These are phyloP conservation scores for Solanum piurae DNA, from an alignment of 257 asterid species.

Conservation along the genomic window DNA sequence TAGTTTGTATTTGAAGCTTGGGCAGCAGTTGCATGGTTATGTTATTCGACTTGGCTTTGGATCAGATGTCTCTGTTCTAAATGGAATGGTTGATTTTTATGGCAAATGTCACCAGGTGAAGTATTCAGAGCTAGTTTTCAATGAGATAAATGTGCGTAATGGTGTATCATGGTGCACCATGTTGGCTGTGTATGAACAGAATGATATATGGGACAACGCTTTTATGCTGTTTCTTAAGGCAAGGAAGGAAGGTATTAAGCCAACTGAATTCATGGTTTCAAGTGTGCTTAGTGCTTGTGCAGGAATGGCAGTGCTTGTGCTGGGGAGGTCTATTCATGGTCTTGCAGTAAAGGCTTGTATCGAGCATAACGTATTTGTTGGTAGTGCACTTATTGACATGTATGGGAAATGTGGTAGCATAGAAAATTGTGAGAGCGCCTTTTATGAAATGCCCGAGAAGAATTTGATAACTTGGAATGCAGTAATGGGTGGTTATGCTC, in stretches of 20 bases:
- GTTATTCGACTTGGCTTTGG: constrained; percentile 45
- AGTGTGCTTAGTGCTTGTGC: constrained; percentile 87
- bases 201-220: constrained; percentile 62
- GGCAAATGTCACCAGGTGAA: constrained; percentile 51
- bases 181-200: constrained; percentile 70
- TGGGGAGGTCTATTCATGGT: constrained; percentile 63
- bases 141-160: constrained; percentile 35
- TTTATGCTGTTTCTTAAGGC: constrained; percentile 38
- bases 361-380: constrained; percentile 53
- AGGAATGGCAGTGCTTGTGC: constrained; percentile 63
- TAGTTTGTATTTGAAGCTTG: constrained; percentile 34
- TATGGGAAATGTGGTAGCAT: constrained; percentile 83
- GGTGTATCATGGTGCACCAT: constrained; percentile 84
- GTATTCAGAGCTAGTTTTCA: constrained; percentile 44
- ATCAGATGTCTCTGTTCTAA: constrained; percentile 46
- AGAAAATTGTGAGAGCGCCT: constrained; percentile 51
- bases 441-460: constrained; percentile 37
- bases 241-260: constrained; percentile 35
- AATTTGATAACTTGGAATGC: constrained; percentile 79
- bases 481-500: constrained; percentile 77
- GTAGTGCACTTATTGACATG: constrained; percentile 89
- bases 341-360: constrained; percentile 69
- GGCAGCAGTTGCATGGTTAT: constrained; percentile 60
- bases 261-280: constrained; percentile 62
- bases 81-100: constrained; percentile 73